Percentiles rank a stretch among this genome's conserved stretches.
These are phyloP conservation scores for Leccinum uliginosum DNA, from an alignment of 768 basidiomycete species.

Conservation along the genomic window DNA sequence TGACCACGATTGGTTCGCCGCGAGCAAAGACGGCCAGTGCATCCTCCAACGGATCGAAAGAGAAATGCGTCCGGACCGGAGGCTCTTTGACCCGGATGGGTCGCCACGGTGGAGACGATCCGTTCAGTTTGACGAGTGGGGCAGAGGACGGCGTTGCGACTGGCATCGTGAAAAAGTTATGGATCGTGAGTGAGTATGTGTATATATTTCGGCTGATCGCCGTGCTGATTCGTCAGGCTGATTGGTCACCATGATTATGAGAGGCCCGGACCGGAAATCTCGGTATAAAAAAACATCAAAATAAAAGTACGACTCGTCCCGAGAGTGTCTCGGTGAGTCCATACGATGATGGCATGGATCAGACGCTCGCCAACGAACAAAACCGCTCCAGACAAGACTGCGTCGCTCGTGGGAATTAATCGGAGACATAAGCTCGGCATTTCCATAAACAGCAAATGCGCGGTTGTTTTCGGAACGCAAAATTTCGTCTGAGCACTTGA, in stretches of 20 bases:
- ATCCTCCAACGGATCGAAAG: slow-evolving; percentile 78
- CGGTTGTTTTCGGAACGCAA: slow-evolving; percentile 11
- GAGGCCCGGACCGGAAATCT: background rate
- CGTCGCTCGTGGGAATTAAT: background rate
- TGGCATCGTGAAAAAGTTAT: slow-evolving; percentile 5
- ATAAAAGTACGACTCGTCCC: too few species aligned
- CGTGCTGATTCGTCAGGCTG: background rate
- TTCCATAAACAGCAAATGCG: background rate
- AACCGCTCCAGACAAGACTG: background rate
- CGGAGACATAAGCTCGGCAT: background rate
- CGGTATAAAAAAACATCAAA: background rate
- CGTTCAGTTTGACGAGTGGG: slow-evolving; percentile 11
- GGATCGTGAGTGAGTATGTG: background rate
- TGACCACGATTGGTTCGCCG: slow-evolving; percentile 93
- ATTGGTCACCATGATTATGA: too few species aligned
- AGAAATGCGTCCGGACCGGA: slow-evolving; percentile 37
- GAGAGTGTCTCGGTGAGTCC: too few species aligned
- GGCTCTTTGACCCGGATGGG: slow-evolving; percentile 19
- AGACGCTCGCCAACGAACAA: too few species aligned
- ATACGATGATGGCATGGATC: too few species aligned
- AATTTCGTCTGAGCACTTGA: background rate
- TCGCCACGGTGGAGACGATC: slow-evolving; percentile 14
- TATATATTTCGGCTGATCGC: background rate
- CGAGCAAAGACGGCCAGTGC: slow-evolving; percentile 70
- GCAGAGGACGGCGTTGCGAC: background rate